phyloP scores from a whole-genome alignment of 139 green algal genomes.

The Chlamydomonas asymmetrica region DNA sequence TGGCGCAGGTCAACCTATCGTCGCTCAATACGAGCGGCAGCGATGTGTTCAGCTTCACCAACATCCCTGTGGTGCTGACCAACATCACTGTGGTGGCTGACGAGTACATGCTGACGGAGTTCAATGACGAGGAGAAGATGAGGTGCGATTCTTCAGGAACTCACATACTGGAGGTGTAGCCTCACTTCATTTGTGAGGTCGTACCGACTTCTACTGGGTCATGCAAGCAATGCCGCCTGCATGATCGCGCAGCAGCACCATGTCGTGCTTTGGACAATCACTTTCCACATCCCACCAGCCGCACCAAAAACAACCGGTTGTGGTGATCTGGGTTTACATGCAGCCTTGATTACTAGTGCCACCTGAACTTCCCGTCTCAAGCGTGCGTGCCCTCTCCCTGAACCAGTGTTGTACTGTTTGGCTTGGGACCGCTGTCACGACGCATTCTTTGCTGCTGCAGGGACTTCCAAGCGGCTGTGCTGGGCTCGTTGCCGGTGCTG shows the following conservation, averaged over 20 bases:
- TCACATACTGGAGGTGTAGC: too few relatives aligned
- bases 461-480: too few relatives aligned
- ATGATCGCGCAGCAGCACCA: background rate
- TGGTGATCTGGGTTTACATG: too few relatives aligned
- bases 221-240: background rate
- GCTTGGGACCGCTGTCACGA: too few relatives aligned
- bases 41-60: background rate
- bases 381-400: too few relatives aligned
- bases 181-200: slow-evolving; percentile 7
- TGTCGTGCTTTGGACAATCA: background rate
- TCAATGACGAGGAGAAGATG: background rate
- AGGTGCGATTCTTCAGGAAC: background rate
- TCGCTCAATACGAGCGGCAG: background rate
- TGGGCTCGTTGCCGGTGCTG: too few relatives aligned
- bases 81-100: slow-evolving; percentile 26
- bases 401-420: too few relatives aligned
- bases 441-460: too few relatives aligned
- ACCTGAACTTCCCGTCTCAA: too few relatives aligned
- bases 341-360: too few relatives aligned
- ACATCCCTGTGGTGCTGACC: slow-evolving; percentile 6
- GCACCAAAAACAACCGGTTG: too few relatives aligned
- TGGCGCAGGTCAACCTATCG: background rate
- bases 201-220: background rate
- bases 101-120: slow-evolving; percentile 3
- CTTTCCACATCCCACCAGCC: background rate